These are phyloP conservation scores for Erysimum cheiranthoides DNA, from an alignment of 345 rosid genomes.

Conservation along the genomic window DNA sequence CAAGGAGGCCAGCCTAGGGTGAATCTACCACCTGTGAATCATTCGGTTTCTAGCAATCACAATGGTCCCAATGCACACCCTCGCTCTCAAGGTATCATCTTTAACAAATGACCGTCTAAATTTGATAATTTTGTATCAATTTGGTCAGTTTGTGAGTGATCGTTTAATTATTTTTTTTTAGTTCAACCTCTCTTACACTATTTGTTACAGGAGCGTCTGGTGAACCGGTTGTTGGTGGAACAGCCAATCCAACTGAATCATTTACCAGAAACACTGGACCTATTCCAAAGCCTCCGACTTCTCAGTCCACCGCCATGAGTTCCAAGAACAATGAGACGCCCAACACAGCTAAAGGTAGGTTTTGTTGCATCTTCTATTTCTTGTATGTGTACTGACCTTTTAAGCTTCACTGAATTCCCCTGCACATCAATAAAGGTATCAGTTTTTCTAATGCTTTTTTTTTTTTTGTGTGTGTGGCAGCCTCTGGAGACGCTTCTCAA, in stretches of 20 bases:
- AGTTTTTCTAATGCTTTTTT: conserved; percentile 28
- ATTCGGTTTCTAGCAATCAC: conserved; percentile 56
- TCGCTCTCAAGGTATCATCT: conserved; percentile 62
- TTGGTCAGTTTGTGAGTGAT: conserved; percentile 5
- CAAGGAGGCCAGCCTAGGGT: conserved; percentile 79
- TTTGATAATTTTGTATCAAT: background rate
- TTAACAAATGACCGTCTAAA: background rate
- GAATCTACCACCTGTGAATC: conserved; percentile 50
- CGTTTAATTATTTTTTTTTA: background rate
- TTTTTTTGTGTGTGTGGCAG: conserved; percentile 33
- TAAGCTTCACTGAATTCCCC: conserved; percentile 4
- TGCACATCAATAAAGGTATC: background rate
- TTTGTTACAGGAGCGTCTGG: conserved; percentile 54
- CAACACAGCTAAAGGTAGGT: conserved; percentile 66
- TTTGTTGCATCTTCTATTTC: background rate
- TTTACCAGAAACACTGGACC: conserved; percentile 53
- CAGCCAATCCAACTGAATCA: conserved; percentile 55
- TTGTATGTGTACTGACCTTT: background rate
- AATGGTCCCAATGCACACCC: conserved; percentile 65
- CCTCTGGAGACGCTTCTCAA: conserved; percentile 68
- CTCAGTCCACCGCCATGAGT: conserved; percentile 70
- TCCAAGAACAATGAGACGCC: conserved; percentile 47
- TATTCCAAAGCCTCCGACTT: conserved; percentile 84
- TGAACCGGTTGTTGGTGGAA: conserved; percentile 49
- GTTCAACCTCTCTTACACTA: conserved; percentile 3